These are phyloP conservation scores for Trifolium subterraneum DNA, from an alignment of 306 rosid genomes.

Conservation along the genomic window DNA sequence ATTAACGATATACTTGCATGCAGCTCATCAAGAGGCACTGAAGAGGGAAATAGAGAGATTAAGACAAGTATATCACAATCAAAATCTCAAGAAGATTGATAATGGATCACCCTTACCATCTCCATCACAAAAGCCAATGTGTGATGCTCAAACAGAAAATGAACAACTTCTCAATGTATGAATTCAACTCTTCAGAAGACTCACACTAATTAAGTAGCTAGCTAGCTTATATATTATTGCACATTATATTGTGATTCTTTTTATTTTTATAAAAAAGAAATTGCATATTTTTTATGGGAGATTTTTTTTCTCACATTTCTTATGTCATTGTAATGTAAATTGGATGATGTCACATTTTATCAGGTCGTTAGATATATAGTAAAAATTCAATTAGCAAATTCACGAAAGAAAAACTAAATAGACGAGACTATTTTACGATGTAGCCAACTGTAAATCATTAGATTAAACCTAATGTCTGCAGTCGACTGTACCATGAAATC, in stretches of 20 bases:
- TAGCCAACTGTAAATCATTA: not conserved
- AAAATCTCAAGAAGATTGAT: constrained; percentile 57
- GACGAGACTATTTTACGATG: not conserved
- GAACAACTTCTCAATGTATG: constrained; percentile 66
- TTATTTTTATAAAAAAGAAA: constrained; percentile 38
- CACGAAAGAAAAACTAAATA: not conserved
- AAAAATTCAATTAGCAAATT: constrained; percentile 36
- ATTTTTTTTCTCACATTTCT: not conserved
- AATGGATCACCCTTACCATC: constrained; percentile 47
- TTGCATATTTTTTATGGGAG: constrained; percentile 32
- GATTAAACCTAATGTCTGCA: not conserved
- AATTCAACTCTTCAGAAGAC: not conserved
- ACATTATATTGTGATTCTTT: constrained; percentile 45
- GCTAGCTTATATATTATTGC: not conserved
- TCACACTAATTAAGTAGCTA: constrained; percentile 31
- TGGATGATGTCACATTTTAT: constrained; percentile 35
- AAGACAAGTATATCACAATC: constrained; percentile 85
- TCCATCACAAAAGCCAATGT: constrained; percentile 39
- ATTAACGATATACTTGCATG: constrained; percentile 40
- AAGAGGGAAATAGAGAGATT: constrained; percentile 97
- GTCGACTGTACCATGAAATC: not conserved
- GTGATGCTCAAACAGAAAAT: constrained; percentile 52
- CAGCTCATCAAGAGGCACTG: constrained; percentile 98
- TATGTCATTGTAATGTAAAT: constrained; percentile 20
- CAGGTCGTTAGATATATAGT: constrained; percentile 7